A percentile compares a stretch with the other conserved stretches of the same genome.
Evolutionary conservation across 2,329 filamentous ascomycete species (phyloP).

Genomic region (Aspergillus novoparasiticus): DNA sequence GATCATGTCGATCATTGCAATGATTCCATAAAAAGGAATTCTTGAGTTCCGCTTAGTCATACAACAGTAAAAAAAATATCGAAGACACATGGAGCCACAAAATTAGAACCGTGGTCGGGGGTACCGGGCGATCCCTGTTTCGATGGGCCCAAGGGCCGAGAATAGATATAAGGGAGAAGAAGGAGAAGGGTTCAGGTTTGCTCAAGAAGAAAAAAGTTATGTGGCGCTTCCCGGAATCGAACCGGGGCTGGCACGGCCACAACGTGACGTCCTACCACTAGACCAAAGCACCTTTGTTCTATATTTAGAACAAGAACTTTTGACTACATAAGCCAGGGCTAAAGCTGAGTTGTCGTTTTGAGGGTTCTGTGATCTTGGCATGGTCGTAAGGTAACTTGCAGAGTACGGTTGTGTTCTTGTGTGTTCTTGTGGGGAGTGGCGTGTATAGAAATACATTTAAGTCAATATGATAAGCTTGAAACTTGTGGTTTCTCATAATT

Average conservation of each 20-base stretch:
- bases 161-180: no score
- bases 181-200: no score
- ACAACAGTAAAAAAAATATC: neutral
- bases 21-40: neutral
- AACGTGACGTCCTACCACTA: conserved; percentile 33
- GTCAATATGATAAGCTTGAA: neutral
- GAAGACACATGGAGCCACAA: neutral
- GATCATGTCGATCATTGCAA: neutral
- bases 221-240: conserved; percentile 31
- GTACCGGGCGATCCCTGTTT: neutral
- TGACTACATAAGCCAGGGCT: neutral
- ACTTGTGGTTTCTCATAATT: neutral
- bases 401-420: neutral
- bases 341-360: neutral
- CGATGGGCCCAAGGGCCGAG: neutral
- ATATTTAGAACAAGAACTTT: neutral
- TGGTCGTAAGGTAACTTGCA: no score
- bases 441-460: neutral
- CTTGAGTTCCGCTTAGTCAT: neutral
- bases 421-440: neutral
- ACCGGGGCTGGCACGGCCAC: conserved; percentile 33
- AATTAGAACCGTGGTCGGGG: neutral
- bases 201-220: conserved; percentile 6
- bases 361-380: no score
- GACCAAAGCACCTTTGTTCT: conserved; percentile 22